Conservation (phyloP, 306 rosid species). For the Pyrus bretschneideri region DNA sequence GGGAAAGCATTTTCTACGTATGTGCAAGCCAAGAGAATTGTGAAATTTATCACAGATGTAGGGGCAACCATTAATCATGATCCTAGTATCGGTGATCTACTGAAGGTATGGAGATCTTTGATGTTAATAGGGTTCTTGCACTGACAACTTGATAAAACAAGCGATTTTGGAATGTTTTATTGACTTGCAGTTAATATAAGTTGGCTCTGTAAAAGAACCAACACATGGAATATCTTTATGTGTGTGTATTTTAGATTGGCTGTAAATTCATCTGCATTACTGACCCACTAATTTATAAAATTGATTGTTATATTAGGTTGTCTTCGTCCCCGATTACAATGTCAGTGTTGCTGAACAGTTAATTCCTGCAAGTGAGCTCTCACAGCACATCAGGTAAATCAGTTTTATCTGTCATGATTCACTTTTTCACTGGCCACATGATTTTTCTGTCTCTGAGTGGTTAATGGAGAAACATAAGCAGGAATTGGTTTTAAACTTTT, state of each 20-base stretch:
- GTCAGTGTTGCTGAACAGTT: constrained; percentile 92
- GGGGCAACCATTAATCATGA: constrained; percentile 78
- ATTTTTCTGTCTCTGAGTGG: neutral
- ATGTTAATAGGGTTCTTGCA: neutral
- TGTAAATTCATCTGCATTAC: neutral
- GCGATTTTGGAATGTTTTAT: neutral
- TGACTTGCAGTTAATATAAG: neutral
- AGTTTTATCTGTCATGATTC: neutral
- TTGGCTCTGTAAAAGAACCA: neutral
- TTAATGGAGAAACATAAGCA: neutral
- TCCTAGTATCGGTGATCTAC: constrained; percentile 90
- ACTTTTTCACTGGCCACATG: neutral
- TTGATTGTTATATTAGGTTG: constrained; percentile 43
- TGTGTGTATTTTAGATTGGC: neutral
- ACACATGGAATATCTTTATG: neutral
- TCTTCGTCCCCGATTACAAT: constrained; percentile 93
- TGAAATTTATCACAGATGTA: constrained; percentile 92
- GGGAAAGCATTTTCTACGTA: constrained; percentile 96
- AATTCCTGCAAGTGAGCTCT: constrained; percentile 95
- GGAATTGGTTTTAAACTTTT: neutral
- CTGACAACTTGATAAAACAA: neutral
- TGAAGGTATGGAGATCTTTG: constrained; percentile 53
- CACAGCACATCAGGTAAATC: constrained; percentile 88
- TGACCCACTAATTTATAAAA: neutral
- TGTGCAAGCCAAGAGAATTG: constrained; percentile 96